A percentile compares a stretch with the other conserved stretches of the same genome.
Conservation (phyloP, 2,329 filamentous ascomycete genomes). For the Apiospora pterosperma region DNA sequence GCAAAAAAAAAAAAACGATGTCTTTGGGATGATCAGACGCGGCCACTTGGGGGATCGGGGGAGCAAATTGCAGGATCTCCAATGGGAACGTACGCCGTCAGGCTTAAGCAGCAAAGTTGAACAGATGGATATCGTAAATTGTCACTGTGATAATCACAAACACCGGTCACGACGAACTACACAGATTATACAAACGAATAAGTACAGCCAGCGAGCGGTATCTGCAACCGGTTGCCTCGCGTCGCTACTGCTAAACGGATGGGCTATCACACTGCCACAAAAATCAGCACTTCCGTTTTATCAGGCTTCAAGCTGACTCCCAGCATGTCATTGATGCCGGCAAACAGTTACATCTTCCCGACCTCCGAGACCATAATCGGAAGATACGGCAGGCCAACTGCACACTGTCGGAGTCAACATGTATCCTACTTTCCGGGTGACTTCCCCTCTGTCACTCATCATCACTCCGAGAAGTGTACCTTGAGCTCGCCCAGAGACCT, state of each 20-base stretch:
- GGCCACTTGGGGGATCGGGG: neutral
- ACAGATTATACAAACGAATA: neutral
- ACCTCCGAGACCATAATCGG: neutral
- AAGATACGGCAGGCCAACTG: neutral
- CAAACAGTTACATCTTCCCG: neutral
- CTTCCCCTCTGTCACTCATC: neutral
- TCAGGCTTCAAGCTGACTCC: neutral
- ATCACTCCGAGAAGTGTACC: neutral
- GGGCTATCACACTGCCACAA: neutral
- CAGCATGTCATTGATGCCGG: neutral
- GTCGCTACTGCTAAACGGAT: neutral
- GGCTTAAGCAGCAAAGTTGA: too few relatives aligned
- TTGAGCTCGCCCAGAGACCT: neutral
- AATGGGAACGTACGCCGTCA: too few relatives aligned
- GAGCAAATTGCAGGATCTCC: neutral
- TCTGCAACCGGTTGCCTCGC: neutral
- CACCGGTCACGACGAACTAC: too few relatives aligned
- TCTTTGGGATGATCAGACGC: too few relatives aligned
- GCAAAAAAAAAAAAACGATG: too few relatives aligned
- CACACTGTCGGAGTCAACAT: neutral
- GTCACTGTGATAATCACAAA: too few relatives aligned
- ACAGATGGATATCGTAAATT: too few relatives aligned
- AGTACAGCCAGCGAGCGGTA: neutral
- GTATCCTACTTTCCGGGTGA: neutral
- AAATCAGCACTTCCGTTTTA: neutral